Conservation (phyloP, 257 asterid genomes). For the Mitragyna speciosa region DNA sequence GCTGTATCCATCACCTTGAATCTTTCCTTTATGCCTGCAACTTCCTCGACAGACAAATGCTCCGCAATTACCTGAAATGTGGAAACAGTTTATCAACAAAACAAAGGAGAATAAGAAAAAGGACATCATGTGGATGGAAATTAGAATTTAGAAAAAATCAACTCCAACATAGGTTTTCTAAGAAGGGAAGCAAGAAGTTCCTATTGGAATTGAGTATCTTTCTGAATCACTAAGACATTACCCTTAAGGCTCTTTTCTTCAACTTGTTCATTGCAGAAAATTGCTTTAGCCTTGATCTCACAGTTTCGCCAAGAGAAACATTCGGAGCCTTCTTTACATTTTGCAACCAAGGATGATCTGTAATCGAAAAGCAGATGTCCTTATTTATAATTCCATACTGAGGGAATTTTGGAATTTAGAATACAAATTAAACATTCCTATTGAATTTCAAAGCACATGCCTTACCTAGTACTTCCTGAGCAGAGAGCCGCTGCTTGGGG, state of each 20-base stretch:
- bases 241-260: conserved; percentile 55
- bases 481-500: conserved; percentile 47
- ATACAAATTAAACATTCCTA: neutral
- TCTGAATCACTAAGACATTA: conserved; percentile 16
- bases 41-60: conserved; percentile 47
- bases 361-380: conserved; percentile 6
- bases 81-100: conserved; percentile 14
- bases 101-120: neutral
- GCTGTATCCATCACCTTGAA: conserved; percentile 40
- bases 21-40: conserved; percentile 47
- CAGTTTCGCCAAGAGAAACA: conserved; percentile 50
- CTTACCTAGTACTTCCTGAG: conserved; percentile 50
- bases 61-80: conserved; percentile 45
- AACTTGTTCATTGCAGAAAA: conserved; percentile 52
- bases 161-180: neutral
- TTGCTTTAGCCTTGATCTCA: conserved; percentile 51
- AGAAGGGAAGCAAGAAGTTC: conserved; percentile 7
- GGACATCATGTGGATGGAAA: neutral
- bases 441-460: neutral
- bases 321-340: conserved; percentile 52
- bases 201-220: neutral
- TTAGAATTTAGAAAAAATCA: neutral
- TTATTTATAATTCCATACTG: neutral
- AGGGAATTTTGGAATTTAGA: neutral
- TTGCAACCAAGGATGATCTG: conserved; percentile 56